Conservation (phyloP, 768 basidiomycete genomes). For the Trametes villosa region DNA sequence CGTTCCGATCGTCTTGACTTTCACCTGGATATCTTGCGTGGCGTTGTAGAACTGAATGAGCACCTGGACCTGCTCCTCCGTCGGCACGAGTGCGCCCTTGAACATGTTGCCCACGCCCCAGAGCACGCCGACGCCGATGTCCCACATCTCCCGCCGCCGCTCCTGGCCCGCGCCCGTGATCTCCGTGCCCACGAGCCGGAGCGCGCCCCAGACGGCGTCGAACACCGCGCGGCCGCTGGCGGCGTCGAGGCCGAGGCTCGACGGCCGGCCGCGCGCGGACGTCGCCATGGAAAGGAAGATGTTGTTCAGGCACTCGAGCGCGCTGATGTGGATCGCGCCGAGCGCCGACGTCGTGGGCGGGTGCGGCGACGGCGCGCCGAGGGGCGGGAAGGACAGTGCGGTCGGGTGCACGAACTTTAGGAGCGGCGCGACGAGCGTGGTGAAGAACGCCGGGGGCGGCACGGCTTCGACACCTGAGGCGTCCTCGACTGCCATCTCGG, state of each 20-base stretch:
- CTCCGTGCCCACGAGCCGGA: slow-evolving; percentile 63
- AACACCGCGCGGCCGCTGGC: slow-evolving; percentile 60
- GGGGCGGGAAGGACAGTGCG: slow-evolving; percentile 79
- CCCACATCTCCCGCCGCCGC: slow-evolving; percentile 74
- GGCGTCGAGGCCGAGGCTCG: slow-evolving; percentile 13
- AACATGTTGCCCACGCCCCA: slow-evolving; percentile 88
- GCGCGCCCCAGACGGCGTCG: slow-evolving; percentile 65
- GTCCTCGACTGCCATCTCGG: slow-evolving; percentile 33
- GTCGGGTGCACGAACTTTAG: slow-evolving; percentile 76
- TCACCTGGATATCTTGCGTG: slow-evolving; percentile 55
- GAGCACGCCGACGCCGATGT: slow-evolving; percentile 77
- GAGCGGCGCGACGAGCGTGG: slow-evolving; percentile 68
- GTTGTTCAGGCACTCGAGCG: slow-evolving; percentile 90
- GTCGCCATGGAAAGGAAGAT: slow-evolving; percentile 71
- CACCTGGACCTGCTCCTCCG: slow-evolving; percentile 62
- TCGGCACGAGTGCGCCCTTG: slow-evolving; percentile 66
- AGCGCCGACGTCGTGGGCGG: slow-evolving; percentile 89
- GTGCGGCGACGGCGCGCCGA: slow-evolving; percentile 68
- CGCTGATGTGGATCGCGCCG: slow-evolving; percentile 80
- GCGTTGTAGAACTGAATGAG: slow-evolving; percentile 69
- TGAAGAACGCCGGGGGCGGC: slow-evolving; percentile 46
- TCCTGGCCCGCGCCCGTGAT: slow-evolving; percentile 64
- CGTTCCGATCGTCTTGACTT: slow-evolving; percentile 84
- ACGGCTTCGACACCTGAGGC: slow-evolving; percentile 15
- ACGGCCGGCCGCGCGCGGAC: slow-evolving; percentile 40